Evolutionary conservation across 176 grass and related monocot species (phyloP).

Genomic region (Triticum turgidum): DNA sequence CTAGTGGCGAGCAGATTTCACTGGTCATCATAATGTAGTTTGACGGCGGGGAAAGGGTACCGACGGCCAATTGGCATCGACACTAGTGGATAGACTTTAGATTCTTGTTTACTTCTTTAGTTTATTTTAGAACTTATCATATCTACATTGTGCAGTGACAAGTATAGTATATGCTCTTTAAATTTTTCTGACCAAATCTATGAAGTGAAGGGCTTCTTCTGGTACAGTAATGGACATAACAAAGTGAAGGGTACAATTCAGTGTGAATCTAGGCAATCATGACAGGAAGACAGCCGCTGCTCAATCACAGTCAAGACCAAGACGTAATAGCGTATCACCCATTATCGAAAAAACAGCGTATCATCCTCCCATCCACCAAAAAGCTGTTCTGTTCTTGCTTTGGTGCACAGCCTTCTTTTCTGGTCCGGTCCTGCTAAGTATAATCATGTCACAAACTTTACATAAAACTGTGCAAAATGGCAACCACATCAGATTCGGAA

Average conservation of each 20-base stretch:
- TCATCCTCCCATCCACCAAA: slow-evolving; percentile 23
- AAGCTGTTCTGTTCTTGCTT: slow-evolving; percentile 22
- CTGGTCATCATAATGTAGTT: slow-evolving; percentile 29
- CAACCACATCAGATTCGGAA: background rate
- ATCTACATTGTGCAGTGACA: background rate
- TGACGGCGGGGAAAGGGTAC: background rate
- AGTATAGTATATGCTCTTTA: background rate
- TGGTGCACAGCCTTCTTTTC: background rate
- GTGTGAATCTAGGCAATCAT: background rate
- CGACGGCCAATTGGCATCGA: background rate
- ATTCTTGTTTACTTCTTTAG: slow-evolving; percentile 1
- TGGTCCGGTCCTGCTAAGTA: background rate
- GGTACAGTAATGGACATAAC: background rate
- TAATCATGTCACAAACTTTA: background rate
- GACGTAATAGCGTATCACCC: slow-evolving; percentile 16
- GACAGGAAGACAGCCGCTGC: background rate
- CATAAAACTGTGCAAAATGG: background rate
- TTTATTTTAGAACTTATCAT: background rate
- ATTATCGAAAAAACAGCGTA: slow-evolving; percentile 13
- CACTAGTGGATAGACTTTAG: background rate
- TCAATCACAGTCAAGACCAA: slow-evolving; percentile 9
- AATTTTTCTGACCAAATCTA: background rate
- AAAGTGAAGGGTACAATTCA: background rate
- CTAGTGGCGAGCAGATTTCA: slow-evolving; percentile 41
- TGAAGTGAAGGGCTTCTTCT: slow-evolving; percentile 7